Evolutionary conservation across 2,329 filamentous ascomycete genomes (phyloP).

Genomic region (Diaporthe helianthi): DNA sequence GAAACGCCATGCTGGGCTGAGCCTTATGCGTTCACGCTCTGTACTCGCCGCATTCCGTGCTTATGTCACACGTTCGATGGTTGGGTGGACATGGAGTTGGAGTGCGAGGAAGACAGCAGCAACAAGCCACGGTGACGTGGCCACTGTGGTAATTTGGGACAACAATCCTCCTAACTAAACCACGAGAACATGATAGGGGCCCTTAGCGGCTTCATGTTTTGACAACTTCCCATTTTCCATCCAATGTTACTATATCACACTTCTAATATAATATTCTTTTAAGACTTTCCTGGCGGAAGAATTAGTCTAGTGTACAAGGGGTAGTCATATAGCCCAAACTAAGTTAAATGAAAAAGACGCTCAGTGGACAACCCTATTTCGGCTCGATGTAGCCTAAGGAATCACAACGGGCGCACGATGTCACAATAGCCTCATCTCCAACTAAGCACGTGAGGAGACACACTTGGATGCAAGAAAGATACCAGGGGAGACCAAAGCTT

Average conservation of each 20-base stretch:
- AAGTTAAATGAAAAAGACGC: neutral
- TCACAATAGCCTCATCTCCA: constrained; percentile 2
- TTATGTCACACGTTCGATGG: neutral
- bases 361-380: constrained; percentile 7
- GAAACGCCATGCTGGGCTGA: constrained; percentile 23
- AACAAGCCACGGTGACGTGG: neutral
- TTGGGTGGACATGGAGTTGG: neutral
- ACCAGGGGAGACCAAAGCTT: neutral
- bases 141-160: neutral
- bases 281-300: neutral
- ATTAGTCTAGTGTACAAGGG: neutral
- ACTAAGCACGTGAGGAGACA: neutral
- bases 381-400: neutral
- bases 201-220: neutral
- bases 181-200: neutral
- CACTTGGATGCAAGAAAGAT: too few relatives aligned
- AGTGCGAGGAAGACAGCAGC: neutral
- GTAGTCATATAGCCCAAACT: neutral
- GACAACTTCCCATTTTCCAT: neutral
- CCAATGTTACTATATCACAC: neutral
- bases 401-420: neutral
- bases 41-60: neutral
- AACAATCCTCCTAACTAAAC: neutral
- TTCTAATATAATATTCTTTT: neutral
- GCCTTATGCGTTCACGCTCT: constrained; percentile 21